A percentile compares a stretch with the other conserved stretches of the same genome.
These are phyloP conservation scores for Populus hybrid DNA, from an alignment of 441 rosid genomes.

Conservation along the genomic window DNA sequence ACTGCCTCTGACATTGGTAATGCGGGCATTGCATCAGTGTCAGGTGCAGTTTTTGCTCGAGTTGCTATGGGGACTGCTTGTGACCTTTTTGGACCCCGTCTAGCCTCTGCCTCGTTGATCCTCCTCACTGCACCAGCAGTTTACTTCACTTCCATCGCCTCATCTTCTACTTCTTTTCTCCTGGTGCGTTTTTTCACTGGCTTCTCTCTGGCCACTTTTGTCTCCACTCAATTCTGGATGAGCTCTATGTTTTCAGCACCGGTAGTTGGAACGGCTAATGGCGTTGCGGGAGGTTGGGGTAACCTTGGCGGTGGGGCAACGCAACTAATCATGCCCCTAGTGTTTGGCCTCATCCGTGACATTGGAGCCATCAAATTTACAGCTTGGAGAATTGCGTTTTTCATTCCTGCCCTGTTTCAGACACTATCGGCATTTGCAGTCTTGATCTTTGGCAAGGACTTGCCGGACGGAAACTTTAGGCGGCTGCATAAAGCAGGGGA, in stretches of 20 bases:
- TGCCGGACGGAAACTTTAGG: constrained; percentile 29
- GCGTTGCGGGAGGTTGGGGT: constrained; percentile 31
- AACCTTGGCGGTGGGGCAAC: constrained; percentile 31
- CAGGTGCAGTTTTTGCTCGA: constrained; percentile 9
- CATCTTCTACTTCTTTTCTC: constrained; percentile 9
- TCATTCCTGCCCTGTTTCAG: constrained; percentile 27
- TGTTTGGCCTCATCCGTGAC: constrained; percentile 21
- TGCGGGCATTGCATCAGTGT: constrained; percentile 14
- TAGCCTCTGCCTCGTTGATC: constrained; percentile 12
- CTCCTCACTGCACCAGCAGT: constrained; percentile 11
- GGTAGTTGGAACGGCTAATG: constrained; percentile 27
- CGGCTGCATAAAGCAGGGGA: constrained; percentile 24
- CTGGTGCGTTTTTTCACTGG: constrained; percentile 11
- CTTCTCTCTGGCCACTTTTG: constrained; percentile 12
- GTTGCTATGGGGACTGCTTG: constrained; percentile 14
- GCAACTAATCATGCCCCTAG: constrained; percentile 30
- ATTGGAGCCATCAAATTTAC: constrained; percentile 20
- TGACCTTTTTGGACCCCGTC: constrained; percentile 13
- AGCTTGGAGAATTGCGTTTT: constrained; percentile 32
- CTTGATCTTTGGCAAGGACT: constrained; percentile 23
- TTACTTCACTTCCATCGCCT: constrained; percentile 13
- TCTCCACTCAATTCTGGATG: constrained; percentile 23
- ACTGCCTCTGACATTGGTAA: constrained; percentile 15
- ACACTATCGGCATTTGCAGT: constrained; percentile 24
- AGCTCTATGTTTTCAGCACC: constrained; percentile 29